Percentiles rank a stretch among this genome's conserved stretches.
Evolutionary conservation across 2,329 filamentous ascomycete genomes (phyloP).

Genomic region (Eurotiales sp.): DNA sequence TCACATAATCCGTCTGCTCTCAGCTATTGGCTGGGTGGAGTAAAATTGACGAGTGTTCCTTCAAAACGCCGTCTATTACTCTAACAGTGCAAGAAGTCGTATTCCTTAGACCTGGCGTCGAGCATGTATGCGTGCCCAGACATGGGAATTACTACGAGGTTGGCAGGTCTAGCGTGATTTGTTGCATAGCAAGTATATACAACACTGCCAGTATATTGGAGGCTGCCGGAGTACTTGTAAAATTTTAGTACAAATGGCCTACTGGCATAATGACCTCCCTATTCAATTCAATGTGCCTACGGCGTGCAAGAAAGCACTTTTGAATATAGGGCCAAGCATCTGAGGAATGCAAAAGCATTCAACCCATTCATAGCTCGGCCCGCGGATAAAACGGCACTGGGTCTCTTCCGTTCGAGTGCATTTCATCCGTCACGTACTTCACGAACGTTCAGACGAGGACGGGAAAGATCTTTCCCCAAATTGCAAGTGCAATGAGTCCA

Average conservation of each 20-base stretch:
- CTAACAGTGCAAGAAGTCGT: constrained; percentile 7
- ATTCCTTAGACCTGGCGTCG: constrained; percentile 8
- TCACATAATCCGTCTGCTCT: constrained; percentile 12
- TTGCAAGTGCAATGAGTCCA: constrained; percentile 12
- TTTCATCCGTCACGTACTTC: constrained; percentile 14
- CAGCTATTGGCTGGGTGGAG: constrained; percentile 12
- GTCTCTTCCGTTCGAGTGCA: constrained; percentile 12
- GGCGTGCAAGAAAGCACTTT: constrained; percentile 16
- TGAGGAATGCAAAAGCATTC: constrained; percentile 16
- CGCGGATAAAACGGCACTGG: constrained; percentile 18
- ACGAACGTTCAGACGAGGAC: constrained; percentile 13
- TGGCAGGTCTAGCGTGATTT: background rate
- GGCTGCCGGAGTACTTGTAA: constrained; percentile 11
- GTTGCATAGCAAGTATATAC: background rate
- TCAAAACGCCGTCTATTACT: constrained; percentile 10
- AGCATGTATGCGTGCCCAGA: constrained; percentile 4
- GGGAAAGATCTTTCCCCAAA: constrained; percentile 4
- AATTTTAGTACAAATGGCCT: constrained; percentile 13
- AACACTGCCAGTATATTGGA: constrained; percentile 8
- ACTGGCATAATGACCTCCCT: constrained; percentile 14
- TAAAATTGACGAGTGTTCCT: constrained; percentile 5
- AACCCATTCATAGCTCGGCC: constrained; percentile 23
- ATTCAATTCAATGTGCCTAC: constrained; percentile 22
- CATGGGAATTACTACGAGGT: too few relatives aligned
- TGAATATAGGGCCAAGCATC: constrained; percentile 16